These are phyloP conservation scores for Plasmodium billcollinsi DNA, from an alignment of 169 alveolate genomes.

Conservation along the genomic window DNA sequence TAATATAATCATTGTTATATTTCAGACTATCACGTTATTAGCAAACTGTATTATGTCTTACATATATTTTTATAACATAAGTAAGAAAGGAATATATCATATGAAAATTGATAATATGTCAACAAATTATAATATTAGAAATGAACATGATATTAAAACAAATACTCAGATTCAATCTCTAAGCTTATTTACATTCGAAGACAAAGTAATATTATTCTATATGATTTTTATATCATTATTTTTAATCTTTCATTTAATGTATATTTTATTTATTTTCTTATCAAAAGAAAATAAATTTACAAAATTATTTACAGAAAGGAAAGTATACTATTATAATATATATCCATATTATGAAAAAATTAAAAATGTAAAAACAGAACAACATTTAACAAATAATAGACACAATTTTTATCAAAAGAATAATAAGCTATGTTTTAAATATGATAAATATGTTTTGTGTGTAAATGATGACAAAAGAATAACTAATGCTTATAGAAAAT, in stretches of 20 bases:
- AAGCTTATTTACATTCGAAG: not conserved
- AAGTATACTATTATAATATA: constrained; percentile 42
- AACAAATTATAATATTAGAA: no score
- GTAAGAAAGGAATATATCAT: not conserved
- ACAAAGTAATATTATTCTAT: constrained; percentile 41
- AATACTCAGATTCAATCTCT: no score
- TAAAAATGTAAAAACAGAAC: not conserved
- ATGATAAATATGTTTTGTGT: constrained; percentile 35
- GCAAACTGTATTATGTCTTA: constrained; percentile 30
- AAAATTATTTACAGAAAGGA: constrained; percentile 54
- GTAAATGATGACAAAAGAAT: constrained; percentile 40
- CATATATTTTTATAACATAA: constrained; percentile 11
- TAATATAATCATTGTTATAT: constrained; percentile 24
- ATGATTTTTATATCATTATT: constrained; percentile 44
- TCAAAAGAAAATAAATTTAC: constrained; percentile 15
- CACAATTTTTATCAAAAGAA: not conserved
- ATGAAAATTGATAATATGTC: constrained; percentile 1
- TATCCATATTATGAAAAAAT: constrained; percentile 21
- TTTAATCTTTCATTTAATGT: constrained; percentile 47
- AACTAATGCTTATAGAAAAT: constrained; percentile 10
- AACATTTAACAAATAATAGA: no score
- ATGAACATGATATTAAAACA: no score
- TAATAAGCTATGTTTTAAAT: constrained; percentile 12
- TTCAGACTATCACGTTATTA: constrained; percentile 22
- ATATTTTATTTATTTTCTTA: constrained; percentile 45